A percentile compares a stretch with the other conserved stretches of the same genome.
Conservation (phyloP, 2,329 filamentous ascomycete species). For the Orbilia ellipsospora region DNA sequence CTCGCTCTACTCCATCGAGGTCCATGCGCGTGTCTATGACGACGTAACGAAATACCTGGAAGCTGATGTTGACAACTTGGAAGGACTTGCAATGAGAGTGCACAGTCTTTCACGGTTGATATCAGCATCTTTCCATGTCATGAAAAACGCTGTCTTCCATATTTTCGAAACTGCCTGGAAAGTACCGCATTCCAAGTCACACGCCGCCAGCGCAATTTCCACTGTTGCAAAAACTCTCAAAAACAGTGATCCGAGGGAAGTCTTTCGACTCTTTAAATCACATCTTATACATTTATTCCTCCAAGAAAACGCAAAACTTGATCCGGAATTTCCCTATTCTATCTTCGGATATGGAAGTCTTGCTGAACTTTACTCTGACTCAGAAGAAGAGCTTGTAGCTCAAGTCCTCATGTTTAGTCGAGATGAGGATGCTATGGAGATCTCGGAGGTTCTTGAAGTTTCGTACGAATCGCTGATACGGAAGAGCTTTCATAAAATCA, state of each 20-base stretch:
- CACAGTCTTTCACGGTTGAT: constrained; percentile 80
- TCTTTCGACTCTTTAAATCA: constrained; percentile 86
- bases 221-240: constrained; percentile 74
- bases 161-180: constrained; percentile 90
- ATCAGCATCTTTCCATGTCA: constrained; percentile 83
- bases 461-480: constrained; percentile 71
- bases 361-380: constrained; percentile 74
- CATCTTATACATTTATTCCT: constrained; percentile 95
- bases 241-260: constrained; percentile 73
- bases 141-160: constrained; percentile 88
- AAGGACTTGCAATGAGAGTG: constrained; percentile 87
- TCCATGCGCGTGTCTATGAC: constrained; percentile 84
- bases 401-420: constrained; percentile 83
- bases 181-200: constrained; percentile 72
- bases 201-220: constrained; percentile 78
- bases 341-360: constrained; percentile 83
- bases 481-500: constrained; percentile 77
- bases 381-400: constrained; percentile 80
- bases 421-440: constrained; percentile 70
- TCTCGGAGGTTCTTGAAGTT: constrained; percentile 71
- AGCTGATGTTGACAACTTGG: constrained; percentile 74
- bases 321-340: constrained; percentile 79
- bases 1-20: constrained; percentile 79
- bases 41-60: constrained; percentile 86
- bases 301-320: constrained; percentile 65